phyloP scores from a whole-genome alignment of 2,329 filamentous ascomycete genomes.

The Trichoderma koningii region DNA sequence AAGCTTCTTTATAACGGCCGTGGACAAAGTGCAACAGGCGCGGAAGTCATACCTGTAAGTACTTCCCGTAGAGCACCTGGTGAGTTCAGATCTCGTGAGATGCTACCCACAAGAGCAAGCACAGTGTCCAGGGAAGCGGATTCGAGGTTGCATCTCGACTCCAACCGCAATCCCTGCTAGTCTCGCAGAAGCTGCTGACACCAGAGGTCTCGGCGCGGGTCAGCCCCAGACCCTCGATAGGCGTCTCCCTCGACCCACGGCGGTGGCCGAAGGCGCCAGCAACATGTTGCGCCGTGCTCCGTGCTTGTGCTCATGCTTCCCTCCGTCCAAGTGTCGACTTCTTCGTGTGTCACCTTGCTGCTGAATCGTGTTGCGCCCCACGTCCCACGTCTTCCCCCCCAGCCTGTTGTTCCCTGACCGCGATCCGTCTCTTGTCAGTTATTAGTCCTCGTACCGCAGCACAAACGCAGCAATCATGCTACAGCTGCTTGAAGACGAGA shows the following conservation, averaged over 20 bases:
- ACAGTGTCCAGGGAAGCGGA: slow-evolving; percentile 23
- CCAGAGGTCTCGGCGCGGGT: slow-evolving; percentile 19
- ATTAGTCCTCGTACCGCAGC: background rate
- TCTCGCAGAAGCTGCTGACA: slow-evolving; percentile 27
- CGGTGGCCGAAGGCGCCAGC: slow-evolving; percentile 28
- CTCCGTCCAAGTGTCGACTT: too few species aligned
- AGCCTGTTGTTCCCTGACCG: slow-evolving; percentile 15
- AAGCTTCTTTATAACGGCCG: slow-evolving; percentile 18
- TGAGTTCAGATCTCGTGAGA: slow-evolving; percentile 23
- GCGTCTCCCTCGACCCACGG: slow-evolving; percentile 22
- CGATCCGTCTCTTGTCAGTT: slow-evolving; percentile 1
- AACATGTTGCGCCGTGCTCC: slow-evolving; percentile 25
- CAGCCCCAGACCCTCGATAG: slow-evolving; percentile 28
- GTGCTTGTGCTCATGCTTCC: background rate
- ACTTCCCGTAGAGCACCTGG: too few species aligned
- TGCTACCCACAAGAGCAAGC: slow-evolving; percentile 14
- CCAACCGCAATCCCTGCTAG: slow-evolving; percentile 24
- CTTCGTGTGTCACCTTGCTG: background rate
- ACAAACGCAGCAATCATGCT: background rate
- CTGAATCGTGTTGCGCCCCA: slow-evolving; percentile 27
- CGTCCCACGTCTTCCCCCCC: slow-evolving; percentile 23
- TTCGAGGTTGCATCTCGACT: slow-evolving; percentile 17
- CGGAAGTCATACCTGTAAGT: background rate
- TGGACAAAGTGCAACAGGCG: background rate
- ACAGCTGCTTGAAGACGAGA: slow-evolving; percentile 3